Evolutionary conservation across 768 basidiomycete species (phyloP), one percentile per base, ranked within the genome.

Genomic region (Mycena olivaceomarginata): DNA sequence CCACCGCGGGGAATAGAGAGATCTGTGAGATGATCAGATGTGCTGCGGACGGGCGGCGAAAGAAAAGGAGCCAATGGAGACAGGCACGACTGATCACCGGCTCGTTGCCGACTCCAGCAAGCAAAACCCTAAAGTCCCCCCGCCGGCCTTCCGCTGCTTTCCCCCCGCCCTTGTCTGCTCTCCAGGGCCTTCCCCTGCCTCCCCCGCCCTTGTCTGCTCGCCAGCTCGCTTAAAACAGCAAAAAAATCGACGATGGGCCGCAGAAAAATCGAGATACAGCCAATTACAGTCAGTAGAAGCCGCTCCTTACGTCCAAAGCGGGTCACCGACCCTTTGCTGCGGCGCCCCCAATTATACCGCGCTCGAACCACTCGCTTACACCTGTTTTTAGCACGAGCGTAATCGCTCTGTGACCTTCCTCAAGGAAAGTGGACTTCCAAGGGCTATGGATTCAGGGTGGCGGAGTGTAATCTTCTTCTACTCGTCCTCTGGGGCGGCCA

Each of bases 361-460:
- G 62, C 51, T 63, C 48, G 51, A 83, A 82, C 80, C 82, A 73
- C 82, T 80, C 80, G 78, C 82, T 83, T 83, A 74, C 73, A 43
- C 69, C n/a, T 66, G 85, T 87, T 85, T 87, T 86, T 90, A 97
- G 95, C 94, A 97, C 88, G 96, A 97, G 87, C 93, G 96, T 87
- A 97, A 96, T 85, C 94, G 96, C 81, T 94, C 95, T 77, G 96
- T 97, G 84, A 97, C 96, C 81, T 97, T 96, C 90, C 89, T 96
- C 88, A 97, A 96, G 93, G 96, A 64, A 72, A n/a, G n/a, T n/a
- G n/a, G n/a, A n/a, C n/a, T n/a, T n/a, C n/a, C n/a, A n/a, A n/a
- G n/a, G n/a, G n/a, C n/a, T n/a, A n/a, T n/a, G n/a, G 31, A 31
- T 31, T 31, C 31, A 31, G 31, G 31, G 31, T 31, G 31, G 31